Percentiles rank a stretch among this genome's conserved stretches.
phyloP scores from a whole-genome alignment of 441 rosid species.

The Mallotus japonicus region DNA sequence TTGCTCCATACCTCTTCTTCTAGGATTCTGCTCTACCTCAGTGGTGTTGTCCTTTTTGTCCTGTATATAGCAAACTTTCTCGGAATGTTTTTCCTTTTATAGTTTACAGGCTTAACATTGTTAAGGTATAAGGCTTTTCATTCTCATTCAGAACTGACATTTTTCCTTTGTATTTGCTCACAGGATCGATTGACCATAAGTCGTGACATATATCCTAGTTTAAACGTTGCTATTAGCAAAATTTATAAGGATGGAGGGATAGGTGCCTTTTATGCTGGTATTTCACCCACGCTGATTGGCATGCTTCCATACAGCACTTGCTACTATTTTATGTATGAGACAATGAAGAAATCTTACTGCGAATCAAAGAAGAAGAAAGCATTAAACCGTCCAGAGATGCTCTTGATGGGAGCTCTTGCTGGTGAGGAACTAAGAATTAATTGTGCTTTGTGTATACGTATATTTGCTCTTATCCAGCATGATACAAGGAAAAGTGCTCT shows the following conservation, averaged over 20 bases:
- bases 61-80: not conserved
- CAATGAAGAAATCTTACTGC: conserved; percentile 71
- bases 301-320: conserved; percentile 99
- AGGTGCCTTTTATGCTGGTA: conserved; percentile 79
- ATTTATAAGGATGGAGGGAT: conserved; percentile 79
- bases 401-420: conserved; percentile 77
- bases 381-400: conserved; percentile 86
- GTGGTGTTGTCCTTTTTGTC: too few relatives aligned
- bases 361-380: conserved; percentile 68
- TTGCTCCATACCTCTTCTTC: not conserved
- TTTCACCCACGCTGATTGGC: conserved; percentile 82
- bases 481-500: not conserved
- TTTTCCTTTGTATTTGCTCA: conserved; percentile 26
- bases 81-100: not conserved
- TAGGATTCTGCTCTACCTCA: not conserved
- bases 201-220: conserved; percentile 74
- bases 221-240: conserved; percentile 71
- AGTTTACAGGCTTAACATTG: not conserved
- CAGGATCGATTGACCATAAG: conserved; percentile 96
- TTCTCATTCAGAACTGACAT: conserved; percentile 8
- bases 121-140: not conserved
- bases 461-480: not conserved
- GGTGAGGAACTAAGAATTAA: conserved; percentile 38
- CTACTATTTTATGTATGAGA: conserved; percentile 92
- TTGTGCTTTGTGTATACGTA: not conserved